Base-by-base conservation (phyloP, 257 asterid genomes). In the Solanum tarapatanum region DNA sequence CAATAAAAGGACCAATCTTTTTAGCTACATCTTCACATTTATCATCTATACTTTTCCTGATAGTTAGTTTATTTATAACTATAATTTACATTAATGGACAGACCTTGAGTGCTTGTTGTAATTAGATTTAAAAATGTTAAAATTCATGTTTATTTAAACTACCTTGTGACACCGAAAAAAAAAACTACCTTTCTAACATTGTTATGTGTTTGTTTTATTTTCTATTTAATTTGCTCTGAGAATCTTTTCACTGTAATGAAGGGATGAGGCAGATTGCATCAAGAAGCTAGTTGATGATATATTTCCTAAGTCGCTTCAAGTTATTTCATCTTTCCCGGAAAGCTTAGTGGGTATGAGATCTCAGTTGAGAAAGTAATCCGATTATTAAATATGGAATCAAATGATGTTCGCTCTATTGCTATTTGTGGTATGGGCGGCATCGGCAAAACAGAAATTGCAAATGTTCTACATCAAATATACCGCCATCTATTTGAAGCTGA, bases 391-490 rank as follows among this genome's bases (percentile, higher is more conserved):
- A 28, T 24, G 41, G 58, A 76, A 58, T 32, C 88, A 11, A 7
- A 86, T 33, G 76, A 86, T 73, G 88, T 55, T 76, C 43, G 43
- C 11, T 86, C 37, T 17, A 24, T 86, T 33, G 88, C 66, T 8
- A 45, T 86, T 17, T 33, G 85, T 43, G 88, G 88, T 11, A 86
- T 86, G 84, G 33, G 83, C 1, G 83, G 88, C 55, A 86, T 86
- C 3, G 88, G 88, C 13, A 86, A 86, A 24, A 75, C 88, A 58
- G 23, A 41, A 33, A 36, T 58, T 58, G 88, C 76, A 75, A n/a
- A 21, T 41, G 43, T 19, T 36, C 33, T 60, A 1, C n/a, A 30
- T 11, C 8, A 83, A 14, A 83, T 2, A 55, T 83, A 32, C 24
- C 73, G 23, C 2, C 69, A 28, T 16, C 60, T 0, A 75, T 86